Percentiles rank a stretch among this genome's conserved stretches.
Evolutionary conservation across 2,329 filamentous ascomycete genomes (phyloP).

Genomic region (Ophiostoma triangulosporum): DNA sequence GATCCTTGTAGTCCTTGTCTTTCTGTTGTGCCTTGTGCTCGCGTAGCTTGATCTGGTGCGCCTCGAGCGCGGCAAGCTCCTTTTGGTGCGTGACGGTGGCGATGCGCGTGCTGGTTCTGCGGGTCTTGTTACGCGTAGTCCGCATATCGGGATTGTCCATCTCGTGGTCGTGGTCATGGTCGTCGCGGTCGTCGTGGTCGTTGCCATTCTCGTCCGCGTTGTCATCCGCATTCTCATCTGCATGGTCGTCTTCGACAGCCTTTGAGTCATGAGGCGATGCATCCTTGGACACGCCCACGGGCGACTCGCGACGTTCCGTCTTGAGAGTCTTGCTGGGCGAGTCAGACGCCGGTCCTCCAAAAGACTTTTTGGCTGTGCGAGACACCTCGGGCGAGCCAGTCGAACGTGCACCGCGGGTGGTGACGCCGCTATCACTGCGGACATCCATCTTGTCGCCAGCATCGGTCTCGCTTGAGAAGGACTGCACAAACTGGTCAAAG

Average conservation of each 20-base stretch:
- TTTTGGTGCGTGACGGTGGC: conserved; percentile 9
- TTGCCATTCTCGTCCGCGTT: background rate
- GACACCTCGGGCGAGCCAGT: background rate
- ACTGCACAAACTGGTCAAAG: conserved; percentile 1
- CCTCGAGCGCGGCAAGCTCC: conserved; percentile 5
- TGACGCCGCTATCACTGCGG: background rate
- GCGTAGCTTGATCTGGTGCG: conserved; percentile 3
- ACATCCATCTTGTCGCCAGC: background rate
- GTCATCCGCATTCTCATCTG: background rate
- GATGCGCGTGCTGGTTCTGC: conserved; percentile 12
- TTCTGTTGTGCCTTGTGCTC: background rate
- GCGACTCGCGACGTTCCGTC: background rate
- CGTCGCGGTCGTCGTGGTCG: background rate
- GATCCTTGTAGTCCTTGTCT: background rate
- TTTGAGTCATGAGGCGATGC: background rate
- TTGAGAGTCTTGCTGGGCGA: conserved; percentile 1
- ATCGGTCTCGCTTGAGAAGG: background rate
- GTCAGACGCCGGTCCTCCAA: background rate
- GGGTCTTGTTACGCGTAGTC: conserved; percentile 4
- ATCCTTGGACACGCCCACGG: background rate
- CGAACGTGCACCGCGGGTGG: background rate
- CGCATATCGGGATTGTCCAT: conserved; percentile 3
- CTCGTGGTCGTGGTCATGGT: background rate
- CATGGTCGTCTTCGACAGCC: background rate
- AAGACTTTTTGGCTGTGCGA: background rate